phyloP scores from a whole-genome alignment of 2,329 filamentous ascomycete species.

The Colletotrichum tropicicola region DNA sequence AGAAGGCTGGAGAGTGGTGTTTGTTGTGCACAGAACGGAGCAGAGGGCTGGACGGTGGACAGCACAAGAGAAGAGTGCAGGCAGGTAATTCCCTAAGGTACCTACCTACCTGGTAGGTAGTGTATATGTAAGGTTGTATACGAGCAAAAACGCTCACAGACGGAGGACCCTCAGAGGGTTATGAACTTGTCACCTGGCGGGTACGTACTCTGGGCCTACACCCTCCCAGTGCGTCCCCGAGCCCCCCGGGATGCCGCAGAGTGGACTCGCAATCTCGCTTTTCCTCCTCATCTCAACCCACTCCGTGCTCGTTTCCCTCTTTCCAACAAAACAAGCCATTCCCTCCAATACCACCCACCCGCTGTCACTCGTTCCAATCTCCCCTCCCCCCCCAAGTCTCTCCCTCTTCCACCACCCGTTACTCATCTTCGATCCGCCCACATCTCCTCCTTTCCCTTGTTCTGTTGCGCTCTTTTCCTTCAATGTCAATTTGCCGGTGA shows the following conservation, averaged over 20 bases:
- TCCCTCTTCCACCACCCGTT: constrained; percentile 25
- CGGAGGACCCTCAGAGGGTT: background rate
- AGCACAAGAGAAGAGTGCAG: no score
- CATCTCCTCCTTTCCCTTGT: constrained; percentile 24
- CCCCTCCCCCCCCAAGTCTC: constrained; percentile 41
- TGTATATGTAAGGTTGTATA: no score
- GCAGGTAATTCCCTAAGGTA: no score
- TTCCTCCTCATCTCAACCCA: constrained; percentile 35
- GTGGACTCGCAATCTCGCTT: constrained; percentile 32
- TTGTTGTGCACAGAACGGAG: no score
- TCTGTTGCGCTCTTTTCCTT: constrained; percentile 20
- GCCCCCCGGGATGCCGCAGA: constrained; percentile 28
- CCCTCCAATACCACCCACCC: constrained; percentile 41
- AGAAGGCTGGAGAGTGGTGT: no score
- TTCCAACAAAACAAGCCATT: constrained; percentile 52
- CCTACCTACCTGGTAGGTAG: no score
- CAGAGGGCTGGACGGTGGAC: background rate
- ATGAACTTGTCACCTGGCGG: background rate
- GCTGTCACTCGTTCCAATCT: constrained; percentile 48
- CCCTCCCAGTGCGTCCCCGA: constrained; percentile 8
- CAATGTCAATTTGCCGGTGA: constrained; percentile 27
- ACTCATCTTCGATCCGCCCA: constrained; percentile 31
- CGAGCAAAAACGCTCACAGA: background rate
- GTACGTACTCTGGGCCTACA: constrained; percentile 17
- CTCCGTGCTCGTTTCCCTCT: constrained; percentile 39